Percentiles rank a stretch among this genome's conserved stretches.
Evolutionary conservation across 176 grass and related monocot genomes (phyloP).

Genomic region (Triticum monococcum): DNA sequence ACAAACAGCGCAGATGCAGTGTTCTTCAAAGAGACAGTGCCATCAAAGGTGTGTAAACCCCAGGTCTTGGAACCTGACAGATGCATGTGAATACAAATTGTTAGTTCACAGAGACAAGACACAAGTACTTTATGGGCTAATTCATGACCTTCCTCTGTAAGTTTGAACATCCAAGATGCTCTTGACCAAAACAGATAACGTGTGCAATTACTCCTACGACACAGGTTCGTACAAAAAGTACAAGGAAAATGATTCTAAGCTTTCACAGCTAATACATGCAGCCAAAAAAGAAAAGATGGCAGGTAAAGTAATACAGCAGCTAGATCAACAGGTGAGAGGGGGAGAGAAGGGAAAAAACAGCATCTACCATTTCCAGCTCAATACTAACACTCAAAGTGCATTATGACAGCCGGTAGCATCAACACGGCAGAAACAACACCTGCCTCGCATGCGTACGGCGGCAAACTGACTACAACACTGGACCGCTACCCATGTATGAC

Average conservation of each 20-base stretch:
- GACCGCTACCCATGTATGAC: background rate
- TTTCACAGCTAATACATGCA: background rate
- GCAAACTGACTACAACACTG: background rate
- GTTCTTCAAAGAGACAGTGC: slow-evolving; percentile 29
- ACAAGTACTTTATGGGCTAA: background rate
- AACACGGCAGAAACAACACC: background rate
- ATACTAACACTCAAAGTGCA: background rate
- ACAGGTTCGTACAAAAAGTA: background rate
- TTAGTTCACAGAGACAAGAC: background rate
- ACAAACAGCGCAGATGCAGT: slow-evolving; percentile 15
- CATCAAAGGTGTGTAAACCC: slow-evolving; percentile 33
- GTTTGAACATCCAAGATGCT: background rate
- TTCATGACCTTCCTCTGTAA: background rate
- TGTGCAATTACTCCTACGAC: background rate
- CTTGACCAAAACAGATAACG: background rate
- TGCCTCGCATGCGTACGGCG: background rate
- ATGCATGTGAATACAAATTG: background rate
- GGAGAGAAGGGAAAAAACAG: background rate
- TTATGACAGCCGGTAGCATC: background rate
- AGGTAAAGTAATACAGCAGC: background rate
- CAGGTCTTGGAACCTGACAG: slow-evolving; percentile 17
- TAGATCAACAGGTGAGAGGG: background rate
- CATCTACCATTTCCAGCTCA: background rate
- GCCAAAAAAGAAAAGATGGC: background rate
- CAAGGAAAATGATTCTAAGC: background rate